A percentile compares a stretch with the other conserved stretches of the same genome.
These are phyloP conservation scores for Teratosphaeria gauchensis DNA, from an alignment of 2,329 filamentous ascomycete genomes.

Conservation along the genomic window DNA sequence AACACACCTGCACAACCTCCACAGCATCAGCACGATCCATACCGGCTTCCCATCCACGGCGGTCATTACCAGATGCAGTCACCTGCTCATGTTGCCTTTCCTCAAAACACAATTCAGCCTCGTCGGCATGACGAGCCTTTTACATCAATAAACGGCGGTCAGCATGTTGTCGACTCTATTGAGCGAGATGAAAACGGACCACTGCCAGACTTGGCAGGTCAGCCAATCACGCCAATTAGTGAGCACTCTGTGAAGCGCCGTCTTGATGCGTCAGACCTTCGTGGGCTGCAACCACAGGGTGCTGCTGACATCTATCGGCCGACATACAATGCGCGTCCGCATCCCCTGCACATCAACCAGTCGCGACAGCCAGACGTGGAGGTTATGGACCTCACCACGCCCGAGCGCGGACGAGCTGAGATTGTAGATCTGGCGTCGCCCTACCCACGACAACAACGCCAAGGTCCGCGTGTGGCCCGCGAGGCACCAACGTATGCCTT, in stretches of 20 bases:
- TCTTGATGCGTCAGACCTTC: background rate
- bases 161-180: conserved; percentile 1
- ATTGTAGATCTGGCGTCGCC: conserved; percentile 4
- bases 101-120: background rate
- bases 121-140: background rate
- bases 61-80: background rate
- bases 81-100: background rate
- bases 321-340: background rate
- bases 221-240: background rate
- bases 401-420: background rate
- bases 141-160: background rate
- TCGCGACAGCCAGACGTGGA: background rate
- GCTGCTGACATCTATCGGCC: background rate
- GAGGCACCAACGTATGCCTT: background rate
- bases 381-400: background rate
- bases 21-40: background rate
- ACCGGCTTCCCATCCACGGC: background rate
- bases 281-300: background rate
- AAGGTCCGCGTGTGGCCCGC: background rate
- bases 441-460: background rate
- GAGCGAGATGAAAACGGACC: background rate
- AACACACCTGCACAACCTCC: background rate
- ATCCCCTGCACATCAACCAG: background rate
- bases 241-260: background rate
- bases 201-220: background rate